Conservation (phyloP, 108 stramenopile species). For the Nitzschia sp. region DNA sequence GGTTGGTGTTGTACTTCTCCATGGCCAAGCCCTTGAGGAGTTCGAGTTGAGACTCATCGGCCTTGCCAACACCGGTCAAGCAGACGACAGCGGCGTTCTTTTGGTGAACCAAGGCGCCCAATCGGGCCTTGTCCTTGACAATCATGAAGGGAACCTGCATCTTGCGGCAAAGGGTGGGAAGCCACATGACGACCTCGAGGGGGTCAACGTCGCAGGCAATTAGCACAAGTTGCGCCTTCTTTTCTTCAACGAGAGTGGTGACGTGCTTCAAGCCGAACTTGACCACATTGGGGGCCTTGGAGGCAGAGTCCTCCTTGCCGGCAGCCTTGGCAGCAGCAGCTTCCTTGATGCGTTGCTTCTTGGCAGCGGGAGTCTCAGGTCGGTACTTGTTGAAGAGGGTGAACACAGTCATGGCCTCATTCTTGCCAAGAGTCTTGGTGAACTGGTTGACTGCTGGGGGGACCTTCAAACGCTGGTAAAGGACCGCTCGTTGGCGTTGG, state of each 20-base stretch:
- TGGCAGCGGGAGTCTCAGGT: slow-evolving; percentile 95
- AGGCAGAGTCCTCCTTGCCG: slow-evolving; percentile 66
- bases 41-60: slow-evolving; percentile 84
- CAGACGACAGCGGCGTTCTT: slow-evolving; percentile 91
- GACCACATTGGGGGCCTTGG: slow-evolving; percentile 73
- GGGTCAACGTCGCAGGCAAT: slow-evolving; percentile 99
- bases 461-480: slow-evolving; percentile 98
- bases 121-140: slow-evolving; percentile 99
- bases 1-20: slow-evolving; percentile 97
- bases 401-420: slow-evolving; percentile 97
- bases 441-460: slow-evolving; percentile 99
- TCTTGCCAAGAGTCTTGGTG: slow-evolving; percentile 95
- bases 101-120: slow-evolving; percentile 96
- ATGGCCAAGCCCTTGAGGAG: slow-evolving; percentile 78
- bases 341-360: slow-evolving; percentile 96
- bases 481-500: slow-evolving; percentile 98
- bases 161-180: slow-evolving; percentile 99
- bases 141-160: slow-evolving; percentile 99
- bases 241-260: slow-evolving; percentile 97
- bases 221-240: slow-evolving; percentile 97
- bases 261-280: slow-evolving; percentile 99
- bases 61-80: slow-evolving; percentile 92
- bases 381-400: slow-evolving; percentile 98
- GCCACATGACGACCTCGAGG: slow-evolving; percentile 98
- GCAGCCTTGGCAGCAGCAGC: slow-evolving; percentile 90